Evolutionary conservation across 192 early-diverging fungal species (phyloP).

Genomic region (Coemansia sp.): DNA sequence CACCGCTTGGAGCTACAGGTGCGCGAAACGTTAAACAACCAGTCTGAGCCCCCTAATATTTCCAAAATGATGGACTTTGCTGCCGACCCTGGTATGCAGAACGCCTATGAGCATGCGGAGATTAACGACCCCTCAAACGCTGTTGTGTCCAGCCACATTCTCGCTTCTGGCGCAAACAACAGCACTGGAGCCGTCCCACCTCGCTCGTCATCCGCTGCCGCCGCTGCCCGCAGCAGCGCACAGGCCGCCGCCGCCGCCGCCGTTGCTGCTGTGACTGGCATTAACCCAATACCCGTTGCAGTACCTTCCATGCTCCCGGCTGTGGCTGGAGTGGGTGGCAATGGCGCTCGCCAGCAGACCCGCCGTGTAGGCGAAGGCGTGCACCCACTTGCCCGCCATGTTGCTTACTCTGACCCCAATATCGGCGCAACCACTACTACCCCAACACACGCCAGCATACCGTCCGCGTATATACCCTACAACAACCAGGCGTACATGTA

Average conservation of each 20-base stretch:
- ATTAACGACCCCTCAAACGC: slow-evolving; percentile 44
- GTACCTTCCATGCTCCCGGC: slow-evolving; percentile 13
- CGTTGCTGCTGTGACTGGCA: slow-evolving; percentile 25
- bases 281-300: slow-evolving; percentile 28
- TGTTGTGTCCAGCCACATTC: slow-evolving; percentile 36
- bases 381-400: slow-evolving; percentile 42
- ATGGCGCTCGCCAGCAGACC: slow-evolving; percentile 20
- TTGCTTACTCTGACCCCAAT: slow-evolving; percentile 24
- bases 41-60: slow-evolving; percentile 19
- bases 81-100: slow-evolving; percentile 9
- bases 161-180: slow-evolving; percentile 48
- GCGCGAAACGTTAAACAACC: slow-evolving; percentile 33
- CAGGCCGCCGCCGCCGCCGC: slow-evolving; percentile 45
- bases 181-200: slow-evolving; percentile 29
- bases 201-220: slow-evolving; percentile 26
- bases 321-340: slow-evolving; percentile 9
- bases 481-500: slow-evolving; percentile 43
- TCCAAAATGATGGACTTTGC: slow-evolving; percentile 42
- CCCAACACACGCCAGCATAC: slow-evolving; percentile 6
- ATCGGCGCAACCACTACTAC: slow-evolving; percentile 1
- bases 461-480: slow-evolving; percentile 28
- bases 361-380: slow-evolving; percentile 34
- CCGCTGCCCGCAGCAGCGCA: slow-evolving; percentile 30
- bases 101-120: slow-evolving; percentile 27
- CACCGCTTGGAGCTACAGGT: slow-evolving; percentile 45